Conservation (phyloP, 2,329 filamentous ascomycete genomes). For the Colletotrichum spinosum region DNA sequence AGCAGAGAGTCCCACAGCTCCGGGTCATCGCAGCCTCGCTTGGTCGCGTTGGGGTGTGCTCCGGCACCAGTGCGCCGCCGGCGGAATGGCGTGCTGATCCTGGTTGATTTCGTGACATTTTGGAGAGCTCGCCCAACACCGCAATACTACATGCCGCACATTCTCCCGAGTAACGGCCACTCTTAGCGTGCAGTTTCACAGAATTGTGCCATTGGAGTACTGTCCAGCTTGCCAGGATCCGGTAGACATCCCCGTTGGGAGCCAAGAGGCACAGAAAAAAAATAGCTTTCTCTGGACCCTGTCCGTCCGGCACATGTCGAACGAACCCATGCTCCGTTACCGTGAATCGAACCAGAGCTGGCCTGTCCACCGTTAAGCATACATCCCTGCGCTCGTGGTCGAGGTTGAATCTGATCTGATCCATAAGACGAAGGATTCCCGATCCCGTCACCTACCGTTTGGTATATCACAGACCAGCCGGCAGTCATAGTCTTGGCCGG, state of each 20-base stretch:
- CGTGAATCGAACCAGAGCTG: background rate
- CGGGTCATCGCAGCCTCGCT: background rate
- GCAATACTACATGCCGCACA: no score
- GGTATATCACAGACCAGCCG: background rate
- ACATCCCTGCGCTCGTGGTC: conserved; percentile 5
- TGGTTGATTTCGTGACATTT: conserved; percentile 32
- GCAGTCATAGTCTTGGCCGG: conserved; percentile 1
- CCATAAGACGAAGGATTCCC: conserved; percentile 31
- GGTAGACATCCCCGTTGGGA: background rate
- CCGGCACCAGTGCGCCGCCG: conserved; percentile 22
- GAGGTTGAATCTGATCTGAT: background rate
- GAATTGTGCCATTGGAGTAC: background rate
- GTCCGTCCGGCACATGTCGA: conserved; percentile 16
- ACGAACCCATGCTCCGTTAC: background rate
- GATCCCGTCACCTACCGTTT: background rate
- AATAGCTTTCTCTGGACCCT: conserved; percentile 33
- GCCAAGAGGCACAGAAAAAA: background rate
- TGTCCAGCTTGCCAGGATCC: background rate
- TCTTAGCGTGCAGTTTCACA: no score
- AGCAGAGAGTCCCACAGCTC: background rate
- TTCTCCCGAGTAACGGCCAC: no score
- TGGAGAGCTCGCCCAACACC: background rate
- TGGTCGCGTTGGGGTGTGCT: conserved; percentile 5
- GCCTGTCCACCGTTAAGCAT: conserved; percentile 5
- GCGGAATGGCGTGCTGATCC: conserved; percentile 36